Evolutionary conservation across 371 early-diverging fungal species (phyloP).

Genomic region (Choanephora cucurbitarum): DNA sequence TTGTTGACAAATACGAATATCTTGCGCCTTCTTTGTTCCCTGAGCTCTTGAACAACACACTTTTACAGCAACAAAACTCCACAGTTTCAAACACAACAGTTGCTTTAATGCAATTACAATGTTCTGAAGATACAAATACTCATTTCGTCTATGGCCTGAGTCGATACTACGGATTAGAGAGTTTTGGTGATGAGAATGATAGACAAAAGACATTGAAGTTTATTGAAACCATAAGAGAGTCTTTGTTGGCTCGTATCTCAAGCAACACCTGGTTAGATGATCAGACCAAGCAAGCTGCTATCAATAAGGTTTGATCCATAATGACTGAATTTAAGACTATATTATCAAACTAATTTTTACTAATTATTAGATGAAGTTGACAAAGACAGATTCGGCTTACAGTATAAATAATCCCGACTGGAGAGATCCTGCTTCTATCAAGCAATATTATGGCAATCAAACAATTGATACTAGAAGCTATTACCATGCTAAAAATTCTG

Average conservation of each 20-base stretch:
- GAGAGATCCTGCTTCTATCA: conserved; percentile 40
- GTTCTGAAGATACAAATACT: too few relatives aligned
- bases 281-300: conserved; percentile 43
- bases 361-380: conserved; percentile 19
- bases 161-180: not conserved
- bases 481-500: conserved; percentile 38
- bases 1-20: not conserved
- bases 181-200: conserved; percentile 40
- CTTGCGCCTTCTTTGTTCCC: too few relatives aligned
- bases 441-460: conserved; percentile 39
- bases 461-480: conserved; percentile 29
- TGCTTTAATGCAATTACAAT: too few relatives aligned
- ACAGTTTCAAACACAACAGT: too few relatives aligned
- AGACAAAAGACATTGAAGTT: conserved; percentile 27
- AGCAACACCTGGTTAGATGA: conserved; percentile 55
- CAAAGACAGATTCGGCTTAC: conserved; percentile 48
- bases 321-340: not conserved
- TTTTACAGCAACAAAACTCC: too few relatives aligned
- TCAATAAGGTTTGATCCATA: conserved; percentile 42
- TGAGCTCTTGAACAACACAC: too few relatives aligned
- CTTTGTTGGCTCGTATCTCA: conserved; percentile 43
- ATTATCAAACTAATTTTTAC: not conserved
- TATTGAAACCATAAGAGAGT: conserved; percentile 27
- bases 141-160: too few relatives aligned
- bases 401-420: conserved; percentile 47